Percentiles rank a stretch among this genome's conserved stretches.
phyloP scores from a whole-genome alignment of 1,284 basidiomycete species.

The Apiotrichum sp. region DNA sequence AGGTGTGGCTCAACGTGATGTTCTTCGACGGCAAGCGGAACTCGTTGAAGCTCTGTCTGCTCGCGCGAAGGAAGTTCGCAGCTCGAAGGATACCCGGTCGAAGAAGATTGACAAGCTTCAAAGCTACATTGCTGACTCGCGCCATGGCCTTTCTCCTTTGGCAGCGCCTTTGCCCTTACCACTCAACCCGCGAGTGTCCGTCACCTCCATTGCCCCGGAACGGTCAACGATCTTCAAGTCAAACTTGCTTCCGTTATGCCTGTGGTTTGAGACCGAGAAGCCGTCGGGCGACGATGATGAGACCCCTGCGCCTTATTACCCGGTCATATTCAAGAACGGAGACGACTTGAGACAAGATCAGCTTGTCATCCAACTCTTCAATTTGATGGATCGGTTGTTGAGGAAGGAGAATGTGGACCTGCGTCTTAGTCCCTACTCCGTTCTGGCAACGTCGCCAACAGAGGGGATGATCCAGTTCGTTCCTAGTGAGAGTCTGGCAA shows the following conservation, averaged over 20 bases:
- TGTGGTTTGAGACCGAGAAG: slow-evolving; percentile 70
- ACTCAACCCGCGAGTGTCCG: slow-evolving; percentile 72
- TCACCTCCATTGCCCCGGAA: slow-evolving; percentile 81
- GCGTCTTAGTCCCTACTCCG: slow-evolving; percentile 85
- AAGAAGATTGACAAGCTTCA: slow-evolving; percentile 96
- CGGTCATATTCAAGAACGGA: slow-evolving; percentile 97
- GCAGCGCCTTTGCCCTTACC: slow-evolving; percentile 72
- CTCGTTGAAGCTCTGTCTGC: slow-evolving; percentile 76
- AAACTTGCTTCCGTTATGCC: slow-evolving; percentile 82
- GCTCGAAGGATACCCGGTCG: slow-evolving; percentile 83
- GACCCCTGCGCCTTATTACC: slow-evolving; percentile 56
- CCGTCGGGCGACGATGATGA: slow-evolving; percentile 20
- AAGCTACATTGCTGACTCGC: slow-evolving; percentile 72
- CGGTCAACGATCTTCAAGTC: slow-evolving; percentile 97
- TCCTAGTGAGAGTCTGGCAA: slow-evolving; percentile 88
- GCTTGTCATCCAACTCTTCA: slow-evolving; percentile 29
- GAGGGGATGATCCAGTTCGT: slow-evolving; percentile 98
- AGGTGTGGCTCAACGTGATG: slow-evolving; percentile 68
- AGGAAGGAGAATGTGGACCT: slow-evolving; percentile 94
- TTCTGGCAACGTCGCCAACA: slow-evolving; percentile 81
- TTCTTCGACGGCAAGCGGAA: slow-evolving; percentile 76
- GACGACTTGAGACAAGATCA: slow-evolving; percentile 84
- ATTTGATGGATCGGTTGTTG: slow-evolving; percentile 67
- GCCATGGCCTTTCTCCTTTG: slow-evolving; percentile 69
- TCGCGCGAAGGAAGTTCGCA: slow-evolving; percentile 76